Percentiles rank a stretch among this genome's conserved stretches.
phyloP scores from a whole-genome alignment of 1,284 basidiomycete species.

The Earliella scabrosa region DNA sequence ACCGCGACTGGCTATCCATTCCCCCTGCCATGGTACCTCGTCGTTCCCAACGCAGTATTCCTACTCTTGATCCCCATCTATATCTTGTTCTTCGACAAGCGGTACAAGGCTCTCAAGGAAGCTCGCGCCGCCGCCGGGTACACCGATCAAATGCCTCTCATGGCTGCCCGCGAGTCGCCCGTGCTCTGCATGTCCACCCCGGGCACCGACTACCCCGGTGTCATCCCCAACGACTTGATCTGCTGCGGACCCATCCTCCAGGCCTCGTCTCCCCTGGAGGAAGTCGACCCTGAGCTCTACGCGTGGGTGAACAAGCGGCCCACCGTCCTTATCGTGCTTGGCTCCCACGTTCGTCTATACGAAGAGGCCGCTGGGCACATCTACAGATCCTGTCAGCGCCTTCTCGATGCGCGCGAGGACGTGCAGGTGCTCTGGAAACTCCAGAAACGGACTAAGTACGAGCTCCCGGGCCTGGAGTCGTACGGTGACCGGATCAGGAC shows the following conservation, averaged over 20 bases:
- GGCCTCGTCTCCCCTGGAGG: neutral
- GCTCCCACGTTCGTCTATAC: neutral
- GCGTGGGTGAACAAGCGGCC: neutral
- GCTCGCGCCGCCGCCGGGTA: neutral
- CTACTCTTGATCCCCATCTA: neutral
- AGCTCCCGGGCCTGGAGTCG: neutral
- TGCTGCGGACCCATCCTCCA: neutral
- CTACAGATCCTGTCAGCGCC: neutral
- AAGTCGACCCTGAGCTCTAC: neutral
- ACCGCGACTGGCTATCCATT: neutral
- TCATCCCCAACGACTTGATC: neutral
- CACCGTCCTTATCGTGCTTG: neutral
- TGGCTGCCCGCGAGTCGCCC: neutral
- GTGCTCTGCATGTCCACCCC: neutral
- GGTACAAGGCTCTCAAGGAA: neutral
- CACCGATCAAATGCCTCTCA: neutral
- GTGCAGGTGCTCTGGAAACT: neutral
- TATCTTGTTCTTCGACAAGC: neutral
- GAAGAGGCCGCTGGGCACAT: too few species aligned
- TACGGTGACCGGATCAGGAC: neutral
- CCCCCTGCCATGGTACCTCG: neutral
- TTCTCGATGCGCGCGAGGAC: neutral
- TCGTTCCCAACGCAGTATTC: neutral
- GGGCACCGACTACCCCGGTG: neutral
- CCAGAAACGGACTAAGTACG: neutral